A percentile compares a stretch with the other conserved stretches of the same genome.
Evolutionary conservation across 176 grass and related monocot genomes (phyloP).

Genomic region (Olyra latifolia): DNA sequence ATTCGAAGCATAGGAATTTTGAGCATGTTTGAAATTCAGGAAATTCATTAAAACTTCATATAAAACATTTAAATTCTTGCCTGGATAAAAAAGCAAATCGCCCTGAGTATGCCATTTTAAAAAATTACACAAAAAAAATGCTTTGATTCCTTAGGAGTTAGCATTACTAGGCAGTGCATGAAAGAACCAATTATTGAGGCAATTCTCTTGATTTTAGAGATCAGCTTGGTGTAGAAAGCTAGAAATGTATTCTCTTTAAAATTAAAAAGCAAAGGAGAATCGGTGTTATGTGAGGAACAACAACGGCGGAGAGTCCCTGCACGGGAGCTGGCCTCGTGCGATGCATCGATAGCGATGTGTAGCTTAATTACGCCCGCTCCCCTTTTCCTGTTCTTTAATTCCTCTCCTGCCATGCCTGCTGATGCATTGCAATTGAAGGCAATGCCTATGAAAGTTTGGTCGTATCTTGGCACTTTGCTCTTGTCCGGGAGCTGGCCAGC

Average conservation of each 20-base stretch:
- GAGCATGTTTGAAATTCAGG: too few relatives aligned
- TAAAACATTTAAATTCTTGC: too few relatives aligned
- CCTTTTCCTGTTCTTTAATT: neutral
- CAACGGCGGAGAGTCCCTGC: neutral
- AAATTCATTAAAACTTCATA: too few relatives aligned
- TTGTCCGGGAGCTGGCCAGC: neutral
- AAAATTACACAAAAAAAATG: too few relatives aligned
- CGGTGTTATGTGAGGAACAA: conserved; percentile 1
- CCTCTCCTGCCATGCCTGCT: neutral
- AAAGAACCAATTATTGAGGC: neutral
- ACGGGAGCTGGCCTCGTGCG: neutral
- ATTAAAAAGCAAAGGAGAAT: neutral
- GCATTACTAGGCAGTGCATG: too few relatives aligned
- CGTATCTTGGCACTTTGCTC: neutral
- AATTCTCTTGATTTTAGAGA: neutral
- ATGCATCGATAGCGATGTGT: neutral
- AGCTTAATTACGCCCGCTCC: neutral
- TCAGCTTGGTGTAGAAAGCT: neutral
- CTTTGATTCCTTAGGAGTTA: too few relatives aligned
- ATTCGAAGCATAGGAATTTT: too few relatives aligned
- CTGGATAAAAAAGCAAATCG: too few relatives aligned
- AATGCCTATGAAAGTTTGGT: neutral
- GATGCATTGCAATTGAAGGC: neutral
- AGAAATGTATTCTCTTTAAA: neutral
- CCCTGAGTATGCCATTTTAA: too few relatives aligned